phyloP scores from a whole-genome alignment of 2,329 filamentous ascomycete species.

The Sphaerulina musiva region DNA sequence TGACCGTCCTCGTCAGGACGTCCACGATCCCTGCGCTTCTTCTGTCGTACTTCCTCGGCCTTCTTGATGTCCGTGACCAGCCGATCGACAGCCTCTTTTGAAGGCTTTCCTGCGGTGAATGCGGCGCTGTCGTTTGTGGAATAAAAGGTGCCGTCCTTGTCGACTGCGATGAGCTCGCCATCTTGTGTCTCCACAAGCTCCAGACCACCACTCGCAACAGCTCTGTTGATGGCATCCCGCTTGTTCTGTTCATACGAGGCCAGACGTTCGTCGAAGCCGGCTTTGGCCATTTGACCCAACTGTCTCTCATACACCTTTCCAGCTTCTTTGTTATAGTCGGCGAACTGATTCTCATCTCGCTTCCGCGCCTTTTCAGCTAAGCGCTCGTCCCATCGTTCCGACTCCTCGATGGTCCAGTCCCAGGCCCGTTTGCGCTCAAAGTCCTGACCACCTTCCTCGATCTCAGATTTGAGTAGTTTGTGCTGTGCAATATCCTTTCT shows the following conservation, averaged over 20 bases:
- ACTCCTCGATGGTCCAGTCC: constrained; percentile 97
- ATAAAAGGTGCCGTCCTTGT: constrained; percentile 85
- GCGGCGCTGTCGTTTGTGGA: constrained; percentile 72
- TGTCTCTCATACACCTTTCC: constrained; percentile 93
- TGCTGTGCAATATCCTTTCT: constrained; percentile 83
- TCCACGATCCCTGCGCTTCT: constrained; percentile 76
- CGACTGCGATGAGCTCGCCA: constrained; percentile 88
- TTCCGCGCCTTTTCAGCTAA: constrained; percentile 77
- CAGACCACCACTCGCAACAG: constrained; percentile 74
- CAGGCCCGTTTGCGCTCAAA: constrained; percentile 97
- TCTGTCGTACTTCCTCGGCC: constrained; percentile 78
- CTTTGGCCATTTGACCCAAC: constrained; percentile 63
- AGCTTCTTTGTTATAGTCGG: constrained; percentile 80
- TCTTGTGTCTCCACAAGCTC: constrained; percentile 95
- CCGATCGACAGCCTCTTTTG: constrained; percentile 78
- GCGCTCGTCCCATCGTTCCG: constrained; percentile 86
- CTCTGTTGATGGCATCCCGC: constrained; percentile 73
- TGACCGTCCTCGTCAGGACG: constrained; percentile 69
- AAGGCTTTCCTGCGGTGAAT: constrained; percentile 79
- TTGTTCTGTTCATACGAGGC: constrained; percentile 85
- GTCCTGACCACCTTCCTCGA: constrained; percentile 76
- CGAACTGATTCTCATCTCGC: constrained; percentile 80
- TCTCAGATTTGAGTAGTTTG: constrained; percentile 87
- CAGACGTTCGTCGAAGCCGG: constrained; percentile 38
- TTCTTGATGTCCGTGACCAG: constrained; percentile 80